Conservation (phyloP, 2,329 filamentous ascomycete species). For the Elsinoe necatrix region DNA sequence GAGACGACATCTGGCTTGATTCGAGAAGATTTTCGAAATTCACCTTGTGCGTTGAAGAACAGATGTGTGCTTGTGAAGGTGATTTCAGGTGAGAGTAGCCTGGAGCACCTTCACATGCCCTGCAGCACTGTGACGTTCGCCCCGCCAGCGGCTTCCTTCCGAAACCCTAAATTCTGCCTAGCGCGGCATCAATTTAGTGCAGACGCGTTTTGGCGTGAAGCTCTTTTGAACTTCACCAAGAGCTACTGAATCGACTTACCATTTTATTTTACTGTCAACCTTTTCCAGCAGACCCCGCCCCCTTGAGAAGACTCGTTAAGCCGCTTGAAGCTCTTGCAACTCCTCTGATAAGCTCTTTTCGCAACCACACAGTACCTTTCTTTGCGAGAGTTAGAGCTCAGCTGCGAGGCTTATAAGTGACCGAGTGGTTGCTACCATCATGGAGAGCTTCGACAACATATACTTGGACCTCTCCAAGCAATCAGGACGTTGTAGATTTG, state of each 20-base stretch:
- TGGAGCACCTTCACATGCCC: neutral
- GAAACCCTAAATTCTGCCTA: neutral
- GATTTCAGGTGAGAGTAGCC: neutral
- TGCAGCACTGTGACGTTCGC: neutral
- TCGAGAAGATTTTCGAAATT: neutral
- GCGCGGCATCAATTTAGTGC: constrained; percentile 14
- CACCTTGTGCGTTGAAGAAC: neutral
- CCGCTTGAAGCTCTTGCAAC: too few relatives aligned
- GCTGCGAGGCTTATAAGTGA: neutral
- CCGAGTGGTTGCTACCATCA: constrained; percentile 27
- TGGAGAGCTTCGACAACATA: constrained; percentile 96
- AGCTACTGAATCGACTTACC: neutral
- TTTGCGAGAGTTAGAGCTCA: neutral
- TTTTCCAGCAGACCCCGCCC: too few relatives aligned
- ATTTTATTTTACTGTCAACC: neutral
- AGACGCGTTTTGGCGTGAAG: constrained; percentile 13
- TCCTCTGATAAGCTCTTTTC: too few relatives aligned
- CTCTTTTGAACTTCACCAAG: neutral
- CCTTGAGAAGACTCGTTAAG: too few relatives aligned
- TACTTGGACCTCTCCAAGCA: constrained; percentile 92
- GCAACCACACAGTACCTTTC: neutral
- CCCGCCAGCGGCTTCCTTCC: neutral
- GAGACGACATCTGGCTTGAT: neutral
- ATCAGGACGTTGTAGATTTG: constrained; percentile 86
- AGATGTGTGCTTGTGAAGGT: neutral